Percentiles rank a stretch among this genome's conserved stretches.
phyloP scores from a whole-genome alignment of 768 basidiomycete species.

The Leccinum incarnatum region DNA sequence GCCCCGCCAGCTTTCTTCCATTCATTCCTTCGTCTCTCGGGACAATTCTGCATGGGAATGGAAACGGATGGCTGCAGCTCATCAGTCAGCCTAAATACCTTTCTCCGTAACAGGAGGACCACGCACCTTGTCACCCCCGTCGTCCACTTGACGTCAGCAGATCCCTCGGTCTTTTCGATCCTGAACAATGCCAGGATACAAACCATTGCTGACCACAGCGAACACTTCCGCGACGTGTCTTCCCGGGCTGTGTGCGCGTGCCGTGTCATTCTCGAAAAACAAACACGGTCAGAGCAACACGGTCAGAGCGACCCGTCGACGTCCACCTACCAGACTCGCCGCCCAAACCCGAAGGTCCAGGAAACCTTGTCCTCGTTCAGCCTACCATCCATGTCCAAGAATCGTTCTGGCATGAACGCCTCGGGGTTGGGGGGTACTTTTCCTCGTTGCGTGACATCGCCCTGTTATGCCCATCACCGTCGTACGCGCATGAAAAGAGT shows the following conservation, averaged over 20 bases:
- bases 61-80: not conserved
- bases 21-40: not conserved
- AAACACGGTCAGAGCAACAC: too few relatives aligned
- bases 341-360: not conserved
- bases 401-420: not conserved
- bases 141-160: not conserved
- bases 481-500: too few relatives aligned
- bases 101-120: not conserved
- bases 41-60: not conserved
- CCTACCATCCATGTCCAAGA: not conserved
- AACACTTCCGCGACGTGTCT: too few relatives aligned
- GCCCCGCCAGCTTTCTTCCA: not conserved
- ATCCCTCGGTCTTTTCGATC: not conserved
- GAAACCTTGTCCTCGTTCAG: not conserved
- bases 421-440: not conserved
- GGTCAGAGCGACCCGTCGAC: too few relatives aligned
- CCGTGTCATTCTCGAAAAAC: too few relatives aligned
- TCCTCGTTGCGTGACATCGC: not conserved
- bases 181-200: not conserved
- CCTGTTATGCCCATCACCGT: slow-evolving; percentile 9
- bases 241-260: too few relatives aligned
- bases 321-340: too few relatives aligned
- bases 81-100: not conserved
- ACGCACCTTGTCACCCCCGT: not conserved
- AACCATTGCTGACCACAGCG: not conserved